phyloP scores from a whole-genome alignment of 1,139 yeast genomes.

The Pichia sp. region DNA sequence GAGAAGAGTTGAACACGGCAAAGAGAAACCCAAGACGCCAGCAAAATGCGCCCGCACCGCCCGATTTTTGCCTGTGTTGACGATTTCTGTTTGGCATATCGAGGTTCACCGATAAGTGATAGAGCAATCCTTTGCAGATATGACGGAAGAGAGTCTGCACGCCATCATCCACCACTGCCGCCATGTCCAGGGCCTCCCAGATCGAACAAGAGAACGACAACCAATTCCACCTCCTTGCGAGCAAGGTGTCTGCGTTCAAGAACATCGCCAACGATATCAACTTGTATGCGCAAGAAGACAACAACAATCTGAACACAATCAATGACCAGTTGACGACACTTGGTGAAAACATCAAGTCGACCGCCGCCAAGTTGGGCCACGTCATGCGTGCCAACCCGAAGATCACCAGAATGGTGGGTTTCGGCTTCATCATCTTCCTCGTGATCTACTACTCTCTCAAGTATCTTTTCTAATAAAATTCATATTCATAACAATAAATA shows the following conservation, averaged over 20 bases:
- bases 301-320: conserved; percentile 53
- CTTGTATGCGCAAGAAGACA: conserved; percentile 55
- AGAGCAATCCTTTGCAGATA: too few species aligned
- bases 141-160: too few species aligned
- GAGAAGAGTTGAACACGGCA: too few species aligned
- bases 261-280: conserved; percentile 64
- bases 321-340: conserved; percentile 61
- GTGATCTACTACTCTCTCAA: conserved; percentile 66
- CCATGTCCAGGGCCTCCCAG: conserved; percentile 46
- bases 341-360: conserved; percentile 57
- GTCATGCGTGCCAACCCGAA: conserved; percentile 58
- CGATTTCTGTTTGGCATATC: too few species aligned
- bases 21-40: too few species aligned
- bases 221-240: conserved; percentile 57
- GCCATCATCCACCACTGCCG: too few species aligned
- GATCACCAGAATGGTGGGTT: conserved; percentile 53
- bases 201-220: conserved; percentile 54
- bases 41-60: too few species aligned
- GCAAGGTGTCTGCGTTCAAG: conserved; percentile 58
- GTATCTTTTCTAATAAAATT: conserved; percentile 34
- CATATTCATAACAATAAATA: too few species aligned
- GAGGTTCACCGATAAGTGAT: too few species aligned
- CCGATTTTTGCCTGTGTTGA: too few species aligned
- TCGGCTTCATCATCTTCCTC: conserved; percentile 60
- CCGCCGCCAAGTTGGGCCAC: conserved; percentile 66